Percentiles rank a stretch among this genome's conserved stretches.
phyloP scores from a whole-genome alignment of 2,329 filamentous ascomycete genomes.

The Magnaporthales sp. region DNA sequence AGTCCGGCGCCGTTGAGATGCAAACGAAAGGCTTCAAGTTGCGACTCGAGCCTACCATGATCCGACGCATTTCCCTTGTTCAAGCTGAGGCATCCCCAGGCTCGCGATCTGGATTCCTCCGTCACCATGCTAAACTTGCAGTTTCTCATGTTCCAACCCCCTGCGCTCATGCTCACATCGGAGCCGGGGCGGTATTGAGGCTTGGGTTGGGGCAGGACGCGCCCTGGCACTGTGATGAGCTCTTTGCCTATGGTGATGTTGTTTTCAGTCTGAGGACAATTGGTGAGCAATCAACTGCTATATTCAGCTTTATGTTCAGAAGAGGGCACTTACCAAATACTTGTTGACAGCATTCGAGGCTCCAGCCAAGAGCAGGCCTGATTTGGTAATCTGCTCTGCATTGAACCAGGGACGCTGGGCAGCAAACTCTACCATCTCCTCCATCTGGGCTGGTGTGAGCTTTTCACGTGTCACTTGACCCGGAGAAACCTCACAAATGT shows the following conservation, averaged over 20 bases:
- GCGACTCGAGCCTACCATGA: fast-evolving
- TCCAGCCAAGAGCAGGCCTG: conserved; percentile 48
- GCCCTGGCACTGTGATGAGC: conserved; percentile 64
- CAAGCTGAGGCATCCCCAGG: background rate
- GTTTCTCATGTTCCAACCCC: conserved; percentile 60
- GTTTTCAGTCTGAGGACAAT: background rate
- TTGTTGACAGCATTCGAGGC: conserved; percentile 29
- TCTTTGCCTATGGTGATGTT: conserved; percentile 21
- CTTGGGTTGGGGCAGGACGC: conserved; percentile 53
- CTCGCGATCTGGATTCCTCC: background rate
- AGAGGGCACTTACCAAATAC: background rate
- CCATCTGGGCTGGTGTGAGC: conserved; percentile 51
- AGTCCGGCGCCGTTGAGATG: background rate
- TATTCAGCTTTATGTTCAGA: conserved; percentile 12
- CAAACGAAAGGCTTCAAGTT: background rate
- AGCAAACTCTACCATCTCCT: conserved; percentile 63
- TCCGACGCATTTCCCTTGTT: background rate
- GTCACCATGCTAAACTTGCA: conserved; percentile 23
- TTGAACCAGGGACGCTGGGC: conserved; percentile 59
- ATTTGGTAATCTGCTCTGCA: conserved; percentile 52
- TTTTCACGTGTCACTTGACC: conserved; percentile 57
- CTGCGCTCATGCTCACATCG: conserved; percentile 29
- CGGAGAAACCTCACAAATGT: conserved; percentile 53
- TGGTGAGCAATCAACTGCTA: background rate
- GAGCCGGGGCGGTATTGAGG: conserved; percentile 44